Percentiles rank a stretch among this genome's conserved stretches.
These are phyloP conservation scores for Cercospora nicotianae DNA, from an alignment of 2,329 filamentous ascomycete genomes.

Conservation along the genomic window DNA sequence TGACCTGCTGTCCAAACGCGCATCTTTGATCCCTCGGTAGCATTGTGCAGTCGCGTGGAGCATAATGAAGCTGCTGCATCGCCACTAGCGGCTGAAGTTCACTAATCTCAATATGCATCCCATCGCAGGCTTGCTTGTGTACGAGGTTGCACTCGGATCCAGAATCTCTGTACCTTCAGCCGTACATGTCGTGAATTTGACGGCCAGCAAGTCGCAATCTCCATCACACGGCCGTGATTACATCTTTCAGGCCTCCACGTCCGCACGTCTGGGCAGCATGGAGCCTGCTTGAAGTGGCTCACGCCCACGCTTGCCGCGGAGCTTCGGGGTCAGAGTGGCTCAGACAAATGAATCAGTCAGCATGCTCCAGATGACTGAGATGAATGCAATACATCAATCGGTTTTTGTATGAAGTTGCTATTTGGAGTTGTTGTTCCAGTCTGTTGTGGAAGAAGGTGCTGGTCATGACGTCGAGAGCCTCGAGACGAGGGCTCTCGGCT, in stretches of 20 bases:
- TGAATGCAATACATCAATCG: not conserved
- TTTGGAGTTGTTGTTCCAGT: not conserved
- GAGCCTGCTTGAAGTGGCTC: not conserved
- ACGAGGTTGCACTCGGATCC: not conserved
- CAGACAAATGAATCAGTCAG: not conserved
- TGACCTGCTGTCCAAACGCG: not conserved
- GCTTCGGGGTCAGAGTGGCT: not conserved
- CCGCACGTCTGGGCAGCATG: not conserved
- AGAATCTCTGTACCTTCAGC: not conserved
- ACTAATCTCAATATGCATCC: not conserved
- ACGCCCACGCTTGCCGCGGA: not conserved
- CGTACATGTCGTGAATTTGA: not conserved
- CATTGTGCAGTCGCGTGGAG: not conserved
- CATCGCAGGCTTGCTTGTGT: not conserved
- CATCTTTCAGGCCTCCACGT: not conserved
- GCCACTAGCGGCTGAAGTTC: not conserved
- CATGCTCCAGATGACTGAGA: not conserved
- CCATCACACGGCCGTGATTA: not conserved
- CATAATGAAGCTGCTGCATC: not conserved
- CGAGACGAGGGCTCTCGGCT: not conserved
- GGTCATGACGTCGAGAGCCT: not conserved
- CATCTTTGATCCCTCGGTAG: not conserved
- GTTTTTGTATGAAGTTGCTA: not conserved
- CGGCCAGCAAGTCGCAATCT: not conserved
- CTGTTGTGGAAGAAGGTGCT: not conserved